Evolutionary conservation across 495 filamentous ascomycete species (phyloP), one percentile per base, ranked within the genome.

Genomic region (Talaromyces nanjingensis): DNA sequence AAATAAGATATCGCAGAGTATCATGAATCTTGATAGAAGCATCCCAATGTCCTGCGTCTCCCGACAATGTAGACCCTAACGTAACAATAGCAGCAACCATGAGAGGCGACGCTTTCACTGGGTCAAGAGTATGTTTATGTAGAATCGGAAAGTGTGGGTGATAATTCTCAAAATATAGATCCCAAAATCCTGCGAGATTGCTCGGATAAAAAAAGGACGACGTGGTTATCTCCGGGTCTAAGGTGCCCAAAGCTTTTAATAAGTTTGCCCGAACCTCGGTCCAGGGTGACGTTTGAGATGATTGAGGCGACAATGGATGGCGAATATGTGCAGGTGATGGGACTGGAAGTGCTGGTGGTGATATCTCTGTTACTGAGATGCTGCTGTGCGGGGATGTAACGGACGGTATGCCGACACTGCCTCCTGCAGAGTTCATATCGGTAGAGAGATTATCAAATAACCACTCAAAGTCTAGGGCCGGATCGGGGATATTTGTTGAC

Each of bases 81-180:
- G 59, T 60, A 24, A 60, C 59, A 31, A 60, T 60, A 16, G 59
- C 59, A 22, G 59, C 59, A n/a, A 60, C 59, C 34, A 60, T 42
- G 3, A 60, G 20, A 12, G 59, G 59, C 20, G 59, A 42, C 1
- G 59, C 59, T 2, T 25, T 47, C 1, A 60, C 59, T 6, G 59
- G 59, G 25, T 60, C 24, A 3, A 42, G 54, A 0, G 64, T 68
- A 8, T 64, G 56, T 37, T 63, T 55, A 42, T 68, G 66, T 14
- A 65, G 20, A 14, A 68, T 68, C 16, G 66, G 66, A 24, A 68
- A 68, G 63, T 68, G 66, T 3, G 66, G 66, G 33, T 68, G 66
- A n/a, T 68, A 68, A 49, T 68, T 53, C 20, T 68, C 27, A 42
- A 68, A 65, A 20, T 65, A 68, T 3, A 68, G 31, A 24, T 64